Evolutionary conservation across 331 rosid species (phyloP), one percentile per base, ranked within the genome.

Genomic region (Pyrus hybrid): DNA sequence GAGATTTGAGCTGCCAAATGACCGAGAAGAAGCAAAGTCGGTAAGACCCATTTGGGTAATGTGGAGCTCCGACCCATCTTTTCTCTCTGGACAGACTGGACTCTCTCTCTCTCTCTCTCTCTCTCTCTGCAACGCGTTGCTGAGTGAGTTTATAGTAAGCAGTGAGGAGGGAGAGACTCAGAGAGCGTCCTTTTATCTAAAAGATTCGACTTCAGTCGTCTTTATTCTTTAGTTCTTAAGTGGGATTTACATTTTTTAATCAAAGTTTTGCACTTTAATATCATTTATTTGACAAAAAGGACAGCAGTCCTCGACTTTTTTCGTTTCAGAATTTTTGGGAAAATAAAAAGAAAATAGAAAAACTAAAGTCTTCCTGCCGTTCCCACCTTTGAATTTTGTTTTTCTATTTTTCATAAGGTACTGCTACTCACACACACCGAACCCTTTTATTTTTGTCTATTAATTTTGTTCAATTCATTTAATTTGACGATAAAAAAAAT

Each of bases 41-140:
- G 75, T 45, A 71, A 77, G 70, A 85, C 76, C 87, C 85, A 73
- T 83, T 83, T 83, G 74, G 80, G 72, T 23, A 7, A 22, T 70
- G 77, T 65, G 79, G 80, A 85, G 88, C 87, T 83, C 84, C 72
- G 70, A 85, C 79, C 83, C 96, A 88, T 87, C 62, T 71, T 83
- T 79, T 30, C 45, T 70, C 61, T 43, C 63, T 43, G 43, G 49
- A 41, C n/a, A n/a, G n/a, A n/a, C n/a, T n/a, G n/a, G n/a, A n/a
- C 41, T 61, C 65, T 18, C 71, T 77, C 70, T 33, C 63, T 20
- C 76, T 67, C 77, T 53, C 63, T 3, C 28, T 51, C 13, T 28
- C 23, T 47, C 28, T 29, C 41, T 16, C 22, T 17, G 69, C 20
- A 66, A 63, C 18, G 60, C 76, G 79, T 30, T 62, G 4, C 49